Percentiles rank a stretch among this genome's conserved stretches.
These are phyloP conservation scores for Anisodus acutangulus DNA, from an alignment of 257 asterid genomes.

Conservation along the genomic window DNA sequence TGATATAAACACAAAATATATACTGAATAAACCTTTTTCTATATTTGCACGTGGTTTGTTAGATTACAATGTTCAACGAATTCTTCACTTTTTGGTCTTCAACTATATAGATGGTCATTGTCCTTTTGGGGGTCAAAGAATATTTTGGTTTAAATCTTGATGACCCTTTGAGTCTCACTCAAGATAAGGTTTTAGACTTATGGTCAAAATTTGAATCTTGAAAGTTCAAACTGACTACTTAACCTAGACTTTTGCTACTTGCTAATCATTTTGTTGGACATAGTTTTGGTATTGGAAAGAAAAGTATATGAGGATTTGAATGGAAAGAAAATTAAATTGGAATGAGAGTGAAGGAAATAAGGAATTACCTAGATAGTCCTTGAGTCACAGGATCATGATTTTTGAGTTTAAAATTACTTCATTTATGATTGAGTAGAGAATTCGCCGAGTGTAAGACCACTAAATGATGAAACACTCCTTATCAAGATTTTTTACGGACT, in stretches of 20 bases:
- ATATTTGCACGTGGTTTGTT: constrained; percentile 8
- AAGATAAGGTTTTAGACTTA: background rate
- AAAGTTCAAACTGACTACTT: constrained; percentile 11
- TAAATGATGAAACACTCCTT: no score
- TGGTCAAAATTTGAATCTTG: background rate
- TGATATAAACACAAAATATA: background rate
- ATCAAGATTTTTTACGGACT: no score
- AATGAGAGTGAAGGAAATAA: background rate
- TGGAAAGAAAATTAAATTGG: no score
- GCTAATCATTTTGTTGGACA: background rate
- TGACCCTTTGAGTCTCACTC: background rate
- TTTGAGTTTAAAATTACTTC: background rate
- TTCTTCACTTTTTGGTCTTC: background rate
- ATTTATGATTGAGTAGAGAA: background rate
- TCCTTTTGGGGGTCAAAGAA: background rate
- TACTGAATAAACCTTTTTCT: background rate
- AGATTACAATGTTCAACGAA: background rate
- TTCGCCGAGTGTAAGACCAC: no score
- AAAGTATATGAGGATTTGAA: background rate
- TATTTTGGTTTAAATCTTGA: background rate
- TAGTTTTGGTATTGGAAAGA: background rate
- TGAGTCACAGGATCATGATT: background rate
- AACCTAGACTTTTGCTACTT: constrained; percentile 18
- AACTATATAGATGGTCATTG: constrained; percentile 5
- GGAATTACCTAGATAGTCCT: background rate